Conservation (phyloP, 1,139 yeast genomes). For the Saccharomyces hybrid region DNA sequence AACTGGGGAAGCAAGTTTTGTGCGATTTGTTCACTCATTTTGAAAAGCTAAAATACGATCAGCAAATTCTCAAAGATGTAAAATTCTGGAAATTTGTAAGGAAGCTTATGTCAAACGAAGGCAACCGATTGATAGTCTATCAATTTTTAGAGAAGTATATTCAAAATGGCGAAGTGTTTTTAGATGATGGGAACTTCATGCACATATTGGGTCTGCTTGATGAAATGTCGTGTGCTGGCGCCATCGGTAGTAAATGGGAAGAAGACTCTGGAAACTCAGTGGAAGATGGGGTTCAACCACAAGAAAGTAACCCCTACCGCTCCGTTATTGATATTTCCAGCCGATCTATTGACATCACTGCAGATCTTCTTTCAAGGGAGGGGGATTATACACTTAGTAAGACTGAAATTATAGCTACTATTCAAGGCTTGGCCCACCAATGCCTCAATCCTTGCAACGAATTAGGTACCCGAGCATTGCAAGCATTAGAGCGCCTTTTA, state of each 20-base stretch:
- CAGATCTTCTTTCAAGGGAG: conserved; percentile 20
- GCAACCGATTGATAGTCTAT: conserved; percentile 41
- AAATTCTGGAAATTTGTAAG: conserved; percentile 61
- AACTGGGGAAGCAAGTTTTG: conserved; percentile 45
- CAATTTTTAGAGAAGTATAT: conserved; percentile 44
- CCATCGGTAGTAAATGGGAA: conserved; percentile 72
- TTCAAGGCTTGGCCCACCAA: conserved; percentile 80
- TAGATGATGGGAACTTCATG: conserved; percentile 50
- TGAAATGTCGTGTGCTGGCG: conserved; percentile 77
- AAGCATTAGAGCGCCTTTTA: conserved; percentile 42
- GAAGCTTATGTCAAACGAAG: conserved; percentile 48
- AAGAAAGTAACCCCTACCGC: conserved; percentile 43
- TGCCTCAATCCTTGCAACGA: conserved; percentile 84
- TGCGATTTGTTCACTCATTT: conserved; percentile 48
- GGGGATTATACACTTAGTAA: conserved; percentile 9
- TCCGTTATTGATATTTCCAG: conserved; percentile 53
- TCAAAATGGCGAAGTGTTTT: conserved; percentile 34
- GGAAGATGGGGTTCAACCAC: conserved; percentile 38
- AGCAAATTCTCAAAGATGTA: conserved; percentile 39
- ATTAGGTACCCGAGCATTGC: conserved; percentile 57
- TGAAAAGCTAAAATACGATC: conserved; percentile 40
- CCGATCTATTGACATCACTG: conserved; percentile 54
- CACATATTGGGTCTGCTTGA: conserved; percentile 63
- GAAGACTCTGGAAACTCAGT: conserved; percentile 46
- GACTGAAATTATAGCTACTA: conserved; percentile 45